Percentiles rank a stretch among this genome's conserved stretches.
phyloP scores from a whole-genome alignment of 2,329 filamentous ascomycete species.

The Nothophaeocryptopus gaeumannii region DNA sequence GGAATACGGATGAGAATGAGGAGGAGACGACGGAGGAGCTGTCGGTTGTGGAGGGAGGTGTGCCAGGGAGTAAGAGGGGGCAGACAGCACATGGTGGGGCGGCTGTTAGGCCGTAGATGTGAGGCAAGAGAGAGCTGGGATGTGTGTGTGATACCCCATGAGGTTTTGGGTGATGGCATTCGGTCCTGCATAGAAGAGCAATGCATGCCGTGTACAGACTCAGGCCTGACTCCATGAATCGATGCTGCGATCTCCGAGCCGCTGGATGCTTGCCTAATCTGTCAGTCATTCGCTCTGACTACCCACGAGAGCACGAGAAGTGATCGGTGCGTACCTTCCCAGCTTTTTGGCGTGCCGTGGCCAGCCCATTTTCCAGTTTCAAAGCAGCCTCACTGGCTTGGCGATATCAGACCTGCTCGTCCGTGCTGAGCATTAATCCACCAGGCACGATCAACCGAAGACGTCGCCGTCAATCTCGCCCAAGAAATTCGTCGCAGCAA shows the following conservation, averaged over 20 bases:
- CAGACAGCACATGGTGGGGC: slow-evolving; percentile 40
- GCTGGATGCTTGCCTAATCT: too few species aligned
- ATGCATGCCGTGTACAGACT: background rate
- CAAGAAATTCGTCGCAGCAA: too few species aligned
- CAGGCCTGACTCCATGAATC: too few species aligned
- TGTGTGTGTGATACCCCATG: slow-evolving; percentile 17
- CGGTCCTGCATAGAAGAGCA: background rate
- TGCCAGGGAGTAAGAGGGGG: slow-evolving; percentile 34
- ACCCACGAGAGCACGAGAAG: too few species aligned
- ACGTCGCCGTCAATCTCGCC: background rate
- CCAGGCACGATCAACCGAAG: background rate
- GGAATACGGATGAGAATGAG: slow-evolving; percentile 33
- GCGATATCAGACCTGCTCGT: background rate
- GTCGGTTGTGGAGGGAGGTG: slow-evolving; percentile 35
- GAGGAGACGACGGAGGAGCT: slow-evolving; percentile 34
- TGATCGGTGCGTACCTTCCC: too few species aligned
- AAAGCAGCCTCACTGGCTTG: too few species aligned
- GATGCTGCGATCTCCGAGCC: too few species aligned
- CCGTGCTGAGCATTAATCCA: background rate
- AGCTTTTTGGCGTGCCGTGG: too few species aligned
- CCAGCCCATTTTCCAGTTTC: too few species aligned
- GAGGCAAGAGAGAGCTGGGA: background rate
- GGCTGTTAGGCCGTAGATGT: slow-evolving; percentile 34
- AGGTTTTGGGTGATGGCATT: slow-evolving; percentile 1
- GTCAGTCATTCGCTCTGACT: too few species aligned